Base-by-base conservation (phyloP, 345 rosid genomes). In the Bruguiera parviflora region DNA sequence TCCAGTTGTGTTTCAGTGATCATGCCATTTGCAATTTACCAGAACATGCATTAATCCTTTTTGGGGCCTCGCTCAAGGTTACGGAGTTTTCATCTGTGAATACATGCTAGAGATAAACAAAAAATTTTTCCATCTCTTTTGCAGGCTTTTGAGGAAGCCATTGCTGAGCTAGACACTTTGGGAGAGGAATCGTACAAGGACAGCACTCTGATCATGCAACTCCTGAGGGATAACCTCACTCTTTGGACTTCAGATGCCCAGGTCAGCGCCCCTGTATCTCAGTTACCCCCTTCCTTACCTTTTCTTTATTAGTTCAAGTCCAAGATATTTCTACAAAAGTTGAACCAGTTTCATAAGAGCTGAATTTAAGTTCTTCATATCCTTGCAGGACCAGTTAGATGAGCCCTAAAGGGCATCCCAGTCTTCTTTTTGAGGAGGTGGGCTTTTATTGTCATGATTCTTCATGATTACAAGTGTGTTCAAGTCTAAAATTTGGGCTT, bases 131-230 rank as follows among this genome's bases (percentile, higher is more conserved):
- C 47, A 8, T 43, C 58, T 29, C 9, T 61, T 53, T n/a, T 58
- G 52, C 61, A 92, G 98, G 96, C 96, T 57, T 92, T 92, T 66
- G 98, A 92, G 79, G 98, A 92, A 81, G 98, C 98, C 24, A 92
- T 92, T 74, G 98, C 96, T 66, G 98, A 92, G 80, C 83, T 92
- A 69, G 95, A 92, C 80, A 88, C 98, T 6, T 71, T 90, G 75
- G 95, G 98, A 65, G 98, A 90, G 70, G 98, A 92, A 70, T 92
- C 96, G n/a, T 92, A 92, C 92, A 92, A 90, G 87, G 98, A 92
- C 82, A 92, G 98, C 89, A 92, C 98, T 71, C 95, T 92, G 77
- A 92, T 92, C 49, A 90, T 92, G 96, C 98, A 92, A 82, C 85
- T 92, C 76, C 84, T 92, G 11, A 81, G 98, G 83, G 98, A 92